Evolutionary conservation across 805 yeast genomes (phyloP), one percentile per base, ranked within the genome.

Genomic region (Yarrowia sp.): DNA sequence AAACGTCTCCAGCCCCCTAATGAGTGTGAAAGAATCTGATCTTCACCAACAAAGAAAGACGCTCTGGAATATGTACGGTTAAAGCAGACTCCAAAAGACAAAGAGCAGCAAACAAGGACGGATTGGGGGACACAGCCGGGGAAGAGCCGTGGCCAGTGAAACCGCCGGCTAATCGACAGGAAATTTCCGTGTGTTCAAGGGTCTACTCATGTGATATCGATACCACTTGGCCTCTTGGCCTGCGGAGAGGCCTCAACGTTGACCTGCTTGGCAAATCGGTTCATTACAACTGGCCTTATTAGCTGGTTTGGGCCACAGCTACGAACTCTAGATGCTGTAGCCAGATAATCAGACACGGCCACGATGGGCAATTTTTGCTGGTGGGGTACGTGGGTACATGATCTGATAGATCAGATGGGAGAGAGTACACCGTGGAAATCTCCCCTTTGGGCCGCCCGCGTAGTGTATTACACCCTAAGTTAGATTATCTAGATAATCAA

Each of bases 1-100:
- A n/a, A 22, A 22, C n/a, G 50, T 16, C 52, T 26, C 56, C 55
- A 49, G 55, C 38, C 55, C 56, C 56, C 56, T 52, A 16, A 32
- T 16, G 7, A n/a, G 42, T 52, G 40, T 50, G 42, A 52, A 52
- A 52, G 12, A 35, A 35, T 35, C 42, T 52, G 56, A 52, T 52
- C 42, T 36, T 36, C 56, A 11, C 41, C 42, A 26, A 52, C 56
- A 52, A 52, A 36, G 56, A 52, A 11, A 11, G 10, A 2, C 8
- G n/a, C 35, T 19, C 50, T 19, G 8, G 32, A 22, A 48, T 36
- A 52, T 52, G 56, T 16, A 52, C 56, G 56, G 56, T 36, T 35
- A 52, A 52, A 52, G 32, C 22, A 16, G 38, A 19, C 19, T 32
- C 15, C 36, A 26, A 16, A 14, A 52, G 26, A 52, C 43, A 40